Conservation (phyloP, 139 green algal species). For the Micractinium conductrix region DNA sequence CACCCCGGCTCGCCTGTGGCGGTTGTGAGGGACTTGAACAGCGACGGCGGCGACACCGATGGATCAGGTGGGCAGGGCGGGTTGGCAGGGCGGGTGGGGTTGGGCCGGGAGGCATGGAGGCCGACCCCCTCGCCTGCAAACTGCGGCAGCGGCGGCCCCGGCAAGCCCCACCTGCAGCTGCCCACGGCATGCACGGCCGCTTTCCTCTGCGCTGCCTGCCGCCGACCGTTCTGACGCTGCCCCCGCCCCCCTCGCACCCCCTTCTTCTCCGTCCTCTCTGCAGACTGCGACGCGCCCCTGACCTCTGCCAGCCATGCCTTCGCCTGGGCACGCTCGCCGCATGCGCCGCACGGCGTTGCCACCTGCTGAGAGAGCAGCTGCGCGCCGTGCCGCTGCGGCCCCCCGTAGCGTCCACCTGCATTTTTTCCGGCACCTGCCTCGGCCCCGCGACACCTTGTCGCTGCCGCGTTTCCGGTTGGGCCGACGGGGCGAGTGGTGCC, state of each 20-base stretch:
- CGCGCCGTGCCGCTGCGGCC: not conserved
- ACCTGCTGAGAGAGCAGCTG: not conserved
- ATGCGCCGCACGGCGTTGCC: not conserved
- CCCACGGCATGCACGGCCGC: not conserved
- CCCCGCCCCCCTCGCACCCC: too few relatives aligned
- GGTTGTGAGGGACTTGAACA: not conserved
- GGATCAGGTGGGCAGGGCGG: conserved; percentile 2
- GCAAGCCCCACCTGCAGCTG: too few relatives aligned
- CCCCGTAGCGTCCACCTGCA: too few relatives aligned
- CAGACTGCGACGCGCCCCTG: conserved; percentile 29
- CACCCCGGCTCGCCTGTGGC: not conserved
- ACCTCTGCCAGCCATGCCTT: not conserved
- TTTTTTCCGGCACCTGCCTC: too few relatives aligned
- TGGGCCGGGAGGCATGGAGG: not conserved
- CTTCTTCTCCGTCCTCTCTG: not conserved
- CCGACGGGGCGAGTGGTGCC: too few relatives aligned
- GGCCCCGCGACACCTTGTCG: too few relatives aligned
- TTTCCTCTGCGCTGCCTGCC: not conserved
- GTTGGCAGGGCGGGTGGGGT: not conserved
- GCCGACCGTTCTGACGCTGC: not conserved
- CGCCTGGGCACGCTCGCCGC: not conserved
- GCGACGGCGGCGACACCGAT: not conserved
- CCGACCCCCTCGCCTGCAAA: too few relatives aligned
- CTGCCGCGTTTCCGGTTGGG: not conserved
- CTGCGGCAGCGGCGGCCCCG: too few relatives aligned